Evolutionary conservation across 2,329 filamentous ascomycete genomes (phyloP).

Genomic region (Pseudonectria foliicola): DNA sequence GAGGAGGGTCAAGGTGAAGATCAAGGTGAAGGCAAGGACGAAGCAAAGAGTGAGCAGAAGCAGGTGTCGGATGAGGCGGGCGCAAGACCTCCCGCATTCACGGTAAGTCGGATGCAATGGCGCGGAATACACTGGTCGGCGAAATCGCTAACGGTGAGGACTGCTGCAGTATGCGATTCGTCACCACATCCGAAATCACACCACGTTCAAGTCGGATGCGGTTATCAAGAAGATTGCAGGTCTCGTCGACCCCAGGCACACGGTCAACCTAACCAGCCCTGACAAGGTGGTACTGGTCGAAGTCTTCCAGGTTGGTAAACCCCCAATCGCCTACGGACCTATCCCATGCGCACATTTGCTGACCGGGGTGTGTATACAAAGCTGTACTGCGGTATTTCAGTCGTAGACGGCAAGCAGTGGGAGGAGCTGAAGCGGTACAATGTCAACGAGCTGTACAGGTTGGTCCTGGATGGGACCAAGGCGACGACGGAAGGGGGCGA

Average conservation of each 20-base stretch:
- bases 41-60: conserved; percentile 4
- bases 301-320: conserved; percentile 60
- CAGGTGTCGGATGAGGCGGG: conserved; percentile 2
- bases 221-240: conserved; percentile 66
- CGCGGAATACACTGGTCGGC: conserved; percentile 3
- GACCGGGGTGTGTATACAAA: conserved; percentile 28
- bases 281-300: conserved; percentile 76
- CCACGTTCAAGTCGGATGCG: conserved; percentile 55
- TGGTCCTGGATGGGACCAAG: conserved; percentile 4
- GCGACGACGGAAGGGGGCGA: conserved; percentile 7
- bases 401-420: conserved; percentile 63
- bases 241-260: conserved; percentile 59
- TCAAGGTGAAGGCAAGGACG: conserved; percentile 10
- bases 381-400: conserved; percentile 72
- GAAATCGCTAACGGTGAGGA: conserved; percentile 9
- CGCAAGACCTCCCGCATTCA: conserved; percentile 21
- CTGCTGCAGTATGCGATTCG: conserved; percentile 69
- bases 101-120: conserved; percentile 33
- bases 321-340: conserved; percentile 12
- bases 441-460: conserved; percentile 62
- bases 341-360: conserved; percentile 11
- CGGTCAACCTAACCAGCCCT: conserved; percentile 69
- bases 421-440: conserved; percentile 72
- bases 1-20: conserved; percentile 9
- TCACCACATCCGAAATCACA: conserved; percentile 69